Base-by-base conservation (phyloP, 495 filamentous ascomycete genomes). In the Massariosphaeria phaeospora region DNA sequence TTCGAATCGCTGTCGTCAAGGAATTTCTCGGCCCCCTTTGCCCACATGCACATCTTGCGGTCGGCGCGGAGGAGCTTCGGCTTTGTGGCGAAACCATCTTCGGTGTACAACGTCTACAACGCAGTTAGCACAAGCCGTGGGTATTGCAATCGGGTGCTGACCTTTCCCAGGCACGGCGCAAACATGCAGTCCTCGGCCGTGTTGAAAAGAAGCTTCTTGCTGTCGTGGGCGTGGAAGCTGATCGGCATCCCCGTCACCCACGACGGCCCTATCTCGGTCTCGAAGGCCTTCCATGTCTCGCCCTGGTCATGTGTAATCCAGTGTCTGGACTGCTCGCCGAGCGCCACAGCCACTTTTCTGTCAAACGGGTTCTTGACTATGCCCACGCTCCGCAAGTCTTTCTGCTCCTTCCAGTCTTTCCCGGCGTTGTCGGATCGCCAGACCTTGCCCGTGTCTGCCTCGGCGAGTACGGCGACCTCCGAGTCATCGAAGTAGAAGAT, bases 401-500 rank as follows among this genome's bases (percentile, higher is more conserved):
- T 70, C 39, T 89, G 72, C 31, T 73, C 69, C 3, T 77, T 68
- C 91, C 91, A 98, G 33, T 69, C 76, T 40, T 76, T 76, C 46
- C 93, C 93, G 4, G 84, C 88, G 70, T 96, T 83, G 39, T 76
- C 75, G 31, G 91, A 94, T 38, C 84, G 79, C 52, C 81, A 83
- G 20, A 91, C 72, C 34, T 77, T 79, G 29, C 76, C 74, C 9
- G 72, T 70, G 5, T 67, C 61, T 1, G 59, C 33, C 63, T 86
- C 84, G 55, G 77, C 79, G 55, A 85, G 78, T 23, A 93, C 69
- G 45, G 90, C 70, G 40, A 85, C 82, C 65, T 95, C 84, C 25
- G 87, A 88, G 63, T 87, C 86, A 52, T 89, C 79, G 63, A 98
- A 96, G 70, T 94, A 98, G 72, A 85, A 82, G 42, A 95, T 73